Evolutionary conservation across 352 stramenopile species (phyloP), one percentile per base, ranked within the genome.

Genomic region (Phytopythium delawarense): DNA sequence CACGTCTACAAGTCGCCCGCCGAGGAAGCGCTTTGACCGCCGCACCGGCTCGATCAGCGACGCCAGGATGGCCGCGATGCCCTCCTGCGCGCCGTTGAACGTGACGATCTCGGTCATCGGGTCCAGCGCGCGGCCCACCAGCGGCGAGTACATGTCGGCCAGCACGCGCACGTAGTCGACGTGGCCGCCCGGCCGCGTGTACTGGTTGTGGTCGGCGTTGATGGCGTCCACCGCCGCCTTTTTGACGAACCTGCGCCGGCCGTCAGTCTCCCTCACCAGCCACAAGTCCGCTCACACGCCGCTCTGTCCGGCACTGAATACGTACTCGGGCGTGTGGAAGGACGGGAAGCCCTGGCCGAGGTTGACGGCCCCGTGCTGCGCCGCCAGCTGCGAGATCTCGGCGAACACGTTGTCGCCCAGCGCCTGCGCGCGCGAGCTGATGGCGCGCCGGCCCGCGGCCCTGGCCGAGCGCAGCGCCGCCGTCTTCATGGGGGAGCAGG

Each of bases 291-390:
- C 9, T 15, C 35, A 40, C 35, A 40, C 35, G 9, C 7, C 35
- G 2, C 28, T 32, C 2, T 7, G 35, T 15, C 7, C 9, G 50
- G 11, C 50, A 15, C 11, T 30, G 7, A 11, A 37, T 7, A 59
- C 74, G 13, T 61, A 88, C 74, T 76, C 72, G 6, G 87, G 95
- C 15, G 93, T 98, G 25, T 88, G 70, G 82, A 97, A 99, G 69
- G 96, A 94, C 23, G 96, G 97, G 80, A 99, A 99, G 56, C 96
- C 96, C 76, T 99, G 96, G 8, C 94, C 96, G 46, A 99, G 78
- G 72, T 99, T 99, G 48, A 98, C 88, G 7, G 91, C 82, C 15
- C 79, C 72, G 53, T 96, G 76, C 66, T 94, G 61, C 15, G 73
- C 69, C 2, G 92, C 88, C 12, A 98, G 75, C 40, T 81, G 87